These are phyloP conservation scores for Obba rivulosa DNA, from an alignment of 768 basidiomycete species.

Conservation along the genomic window DNA sequence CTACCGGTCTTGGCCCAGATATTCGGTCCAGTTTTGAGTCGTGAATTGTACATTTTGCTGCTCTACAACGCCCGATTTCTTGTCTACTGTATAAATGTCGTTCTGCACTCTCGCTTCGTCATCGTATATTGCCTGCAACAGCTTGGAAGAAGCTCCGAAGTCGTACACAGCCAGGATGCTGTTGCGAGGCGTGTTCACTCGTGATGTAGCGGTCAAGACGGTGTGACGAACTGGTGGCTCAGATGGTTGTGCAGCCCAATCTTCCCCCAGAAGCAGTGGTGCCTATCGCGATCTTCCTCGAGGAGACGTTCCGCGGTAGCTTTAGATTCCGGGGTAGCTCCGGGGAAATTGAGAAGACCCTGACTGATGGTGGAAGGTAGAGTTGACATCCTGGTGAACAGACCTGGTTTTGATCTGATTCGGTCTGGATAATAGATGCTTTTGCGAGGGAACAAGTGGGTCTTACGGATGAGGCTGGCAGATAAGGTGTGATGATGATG, in stretches of 20 bases:
- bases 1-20: conserved; percentile 44
- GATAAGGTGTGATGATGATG: no score
- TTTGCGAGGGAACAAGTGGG: no score
- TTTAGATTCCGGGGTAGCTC: conserved; percentile 39
- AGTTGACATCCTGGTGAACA: not conserved
- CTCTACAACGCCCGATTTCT: conserved; percentile 26
- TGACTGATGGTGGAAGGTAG: conserved; percentile 20
- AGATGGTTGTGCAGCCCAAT: conserved; percentile 52
- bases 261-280: conserved; percentile 45
- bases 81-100: conserved; percentile 33
- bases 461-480: no score
- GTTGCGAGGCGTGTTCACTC: not conserved
- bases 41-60: conserved; percentile 25
- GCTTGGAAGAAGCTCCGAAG: conserved; percentile 41
- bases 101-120: conserved; percentile 32
- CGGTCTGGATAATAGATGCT: no score
- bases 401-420: no score
- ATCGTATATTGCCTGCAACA: conserved; percentile 47
- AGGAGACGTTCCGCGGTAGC: conserved; percentile 38
- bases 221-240: conserved; percentile 46
- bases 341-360: conserved; percentile 44
- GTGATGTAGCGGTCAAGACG: not conserved
- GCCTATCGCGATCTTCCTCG: conserved; percentile 39
- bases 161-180: conserved; percentile 55
- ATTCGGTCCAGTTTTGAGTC: conserved; percentile 43